phyloP scores from a whole-genome alignment of 768 basidiomycete genomes.

The Lepiota subincarnata region DNA sequence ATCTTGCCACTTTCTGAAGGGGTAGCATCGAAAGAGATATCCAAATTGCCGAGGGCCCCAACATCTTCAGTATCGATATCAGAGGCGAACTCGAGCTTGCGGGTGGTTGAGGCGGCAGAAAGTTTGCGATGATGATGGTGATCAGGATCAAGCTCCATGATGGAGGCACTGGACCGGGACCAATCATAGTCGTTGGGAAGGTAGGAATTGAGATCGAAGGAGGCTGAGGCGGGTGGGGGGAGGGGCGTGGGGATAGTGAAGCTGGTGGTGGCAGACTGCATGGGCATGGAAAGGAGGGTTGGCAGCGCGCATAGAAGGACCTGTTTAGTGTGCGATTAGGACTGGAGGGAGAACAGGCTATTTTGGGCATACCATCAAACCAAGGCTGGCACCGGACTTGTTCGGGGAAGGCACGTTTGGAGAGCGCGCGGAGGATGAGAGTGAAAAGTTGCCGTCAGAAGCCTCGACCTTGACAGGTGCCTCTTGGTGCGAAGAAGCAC shows the following conservation, averaged over 20 bases:
- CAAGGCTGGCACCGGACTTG: slow-evolving; percentile 61
- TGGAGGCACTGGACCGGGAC: slow-evolving; percentile 33
- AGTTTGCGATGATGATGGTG: slow-evolving; percentile 34
- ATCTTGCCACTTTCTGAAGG: slow-evolving; percentile 66
- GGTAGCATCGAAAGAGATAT: slow-evolving; percentile 70
- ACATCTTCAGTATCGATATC: slow-evolving; percentile 45
- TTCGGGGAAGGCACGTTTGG: slow-evolving; percentile 41
- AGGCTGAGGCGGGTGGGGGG: slow-evolving; percentile 35
- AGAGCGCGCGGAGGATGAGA: slow-evolving; percentile 37
- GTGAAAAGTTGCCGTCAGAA: slow-evolving; percentile 45
- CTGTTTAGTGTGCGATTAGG: slow-evolving; percentile 29
- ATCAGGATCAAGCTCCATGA: slow-evolving; percentile 17
- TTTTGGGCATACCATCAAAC: slow-evolving; percentile 30
- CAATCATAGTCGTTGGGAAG: slow-evolving; percentile 55
- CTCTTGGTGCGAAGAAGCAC: slow-evolving; percentile 21
- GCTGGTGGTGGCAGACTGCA: slow-evolving; percentile 47
- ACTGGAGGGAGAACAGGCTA: slow-evolving; percentile 16
- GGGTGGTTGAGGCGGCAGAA: slow-evolving; percentile 28
- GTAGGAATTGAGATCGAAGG: slow-evolving; percentile 45
- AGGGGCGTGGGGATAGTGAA: slow-evolving; percentile 52
- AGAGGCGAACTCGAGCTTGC: slow-evolving; percentile 53
- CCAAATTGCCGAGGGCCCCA: slow-evolving; percentile 50
- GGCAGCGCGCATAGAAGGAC: slow-evolving; percentile 77
- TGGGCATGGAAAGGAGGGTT: slow-evolving; percentile 63
- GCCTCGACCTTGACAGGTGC: slow-evolving; percentile 56